A percentile compares a stretch with the other conserved stretches of the same genome.
Conservation (phyloP, 805 yeast genomes). For the Peterozyma toletana region DNA sequence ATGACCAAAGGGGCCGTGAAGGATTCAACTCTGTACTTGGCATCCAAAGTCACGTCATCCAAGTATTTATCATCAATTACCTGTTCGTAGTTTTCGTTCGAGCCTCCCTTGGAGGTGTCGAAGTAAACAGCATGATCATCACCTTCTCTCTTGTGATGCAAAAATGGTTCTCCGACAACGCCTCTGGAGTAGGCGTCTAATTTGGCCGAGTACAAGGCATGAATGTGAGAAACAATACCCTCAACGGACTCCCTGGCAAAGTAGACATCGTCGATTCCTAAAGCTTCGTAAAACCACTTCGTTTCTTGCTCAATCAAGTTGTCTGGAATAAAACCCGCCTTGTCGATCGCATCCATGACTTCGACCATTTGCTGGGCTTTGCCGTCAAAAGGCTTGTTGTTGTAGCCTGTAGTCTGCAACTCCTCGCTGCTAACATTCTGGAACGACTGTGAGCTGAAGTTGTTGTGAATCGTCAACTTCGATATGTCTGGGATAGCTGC, state of each 20-base stretch:
- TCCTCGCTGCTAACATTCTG: constrained; percentile 23
- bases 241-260: constrained; percentile 80
- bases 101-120: constrained; percentile 58
- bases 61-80: constrained; percentile 78
- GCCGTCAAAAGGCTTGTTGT: constrained; percentile 68
- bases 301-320: constrained; percentile 79
- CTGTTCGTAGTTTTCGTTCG: constrained; percentile 49
- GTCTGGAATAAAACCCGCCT: constrained; percentile 86
- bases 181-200: constrained; percentile 76
- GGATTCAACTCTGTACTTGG: constrained; percentile 66
- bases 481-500: neutral
- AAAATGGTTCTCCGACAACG: constrained; percentile 43
- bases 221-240: constrained; percentile 77
- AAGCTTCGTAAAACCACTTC: constrained; percentile 77
- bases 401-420: constrained; percentile 47
- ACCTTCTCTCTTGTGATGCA: constrained; percentile 73
- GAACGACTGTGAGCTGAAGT: constrained; percentile 26
- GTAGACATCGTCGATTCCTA: constrained; percentile 90
- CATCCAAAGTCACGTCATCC: constrained; percentile 34
- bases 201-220: constrained; percentile 87
- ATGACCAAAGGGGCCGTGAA: constrained; percentile 56
- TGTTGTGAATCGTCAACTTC: constrained; percentile 23
- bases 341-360: constrained; percentile 76
- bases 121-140: constrained; percentile 88
- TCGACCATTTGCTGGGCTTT: constrained; percentile 73